phyloP scores from a whole-genome alignment of 495 filamentous ascomycete species.

The Xeromyces bisporus region DNA sequence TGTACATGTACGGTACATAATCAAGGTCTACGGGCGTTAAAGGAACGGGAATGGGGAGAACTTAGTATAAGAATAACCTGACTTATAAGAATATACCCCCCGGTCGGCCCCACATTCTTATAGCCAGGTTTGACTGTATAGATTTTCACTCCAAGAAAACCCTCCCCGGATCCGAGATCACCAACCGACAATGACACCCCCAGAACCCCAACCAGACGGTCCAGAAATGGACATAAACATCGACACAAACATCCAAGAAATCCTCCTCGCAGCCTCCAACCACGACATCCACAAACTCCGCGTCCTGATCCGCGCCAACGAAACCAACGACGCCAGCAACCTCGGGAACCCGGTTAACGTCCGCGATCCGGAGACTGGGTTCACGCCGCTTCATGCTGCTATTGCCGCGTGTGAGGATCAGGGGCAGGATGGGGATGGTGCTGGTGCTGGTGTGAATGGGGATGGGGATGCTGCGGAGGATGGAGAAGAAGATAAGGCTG shows the following conservation, averaged over 20 bases:
- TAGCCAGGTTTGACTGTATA: no score
- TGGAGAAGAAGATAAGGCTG: constrained; percentile 13
- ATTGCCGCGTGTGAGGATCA: constrained; percentile 63
- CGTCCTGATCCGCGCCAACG: constrained; percentile 46
- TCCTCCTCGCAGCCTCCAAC: constrained; percentile 68
- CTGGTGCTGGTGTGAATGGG: constrained; percentile 6
- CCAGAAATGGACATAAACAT: constrained; percentile 13
- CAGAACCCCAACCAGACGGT: no score
- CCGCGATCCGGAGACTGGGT: constrained; percentile 71
- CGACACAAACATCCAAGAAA: constrained; percentile 29
- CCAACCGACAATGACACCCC: no score
- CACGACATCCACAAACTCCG: constrained; percentile 66
- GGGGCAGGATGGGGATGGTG: constrained; percentile 6
- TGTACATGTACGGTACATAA: no score
- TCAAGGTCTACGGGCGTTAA: no score
- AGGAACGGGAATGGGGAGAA: no score
- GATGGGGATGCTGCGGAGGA: neutral
- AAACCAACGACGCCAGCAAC: constrained; percentile 3
- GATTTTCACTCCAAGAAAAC: no score
- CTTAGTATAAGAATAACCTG: no score
- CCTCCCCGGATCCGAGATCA: no score
- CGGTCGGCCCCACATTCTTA: no score
- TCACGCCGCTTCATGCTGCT: constrained; percentile 76
- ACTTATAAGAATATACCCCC: no score
- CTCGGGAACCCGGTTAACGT: constrained; percentile 46